These are phyloP conservation scores for Saccharomyces hybrid DNA, from an alignment of 1,139 yeast species.

Conservation along the genomic window DNA sequence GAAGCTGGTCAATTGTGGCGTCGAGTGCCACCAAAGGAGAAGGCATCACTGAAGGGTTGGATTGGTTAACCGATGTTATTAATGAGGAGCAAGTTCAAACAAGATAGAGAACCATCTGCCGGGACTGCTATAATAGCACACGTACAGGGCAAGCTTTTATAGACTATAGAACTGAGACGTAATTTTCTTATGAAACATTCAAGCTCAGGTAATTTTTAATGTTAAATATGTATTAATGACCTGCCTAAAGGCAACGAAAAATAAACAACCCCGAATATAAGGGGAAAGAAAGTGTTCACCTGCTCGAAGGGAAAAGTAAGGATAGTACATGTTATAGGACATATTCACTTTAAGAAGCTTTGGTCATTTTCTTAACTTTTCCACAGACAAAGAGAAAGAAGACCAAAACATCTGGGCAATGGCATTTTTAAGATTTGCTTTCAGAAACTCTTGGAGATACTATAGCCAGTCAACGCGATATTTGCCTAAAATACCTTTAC, in stretches of 20 bases:
- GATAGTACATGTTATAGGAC: not conserved
- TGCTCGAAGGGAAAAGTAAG: not conserved
- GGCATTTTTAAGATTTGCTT: not conserved
- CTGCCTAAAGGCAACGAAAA: not conserved
- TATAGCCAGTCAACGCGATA: not conserved
- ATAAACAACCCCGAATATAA: not conserved
- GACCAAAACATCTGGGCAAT: not conserved
- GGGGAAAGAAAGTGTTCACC: not conserved
- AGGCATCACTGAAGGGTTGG: constrained; percentile 91
- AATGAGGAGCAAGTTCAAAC: constrained; percentile 55
- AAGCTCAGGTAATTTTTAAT: not conserved
- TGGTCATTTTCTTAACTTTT: not conserved
- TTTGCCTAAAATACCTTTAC: not conserved
- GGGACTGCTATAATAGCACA: not conserved
- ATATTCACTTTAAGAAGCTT: not conserved
- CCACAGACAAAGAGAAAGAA: not conserved
- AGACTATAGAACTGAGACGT: not conserved
- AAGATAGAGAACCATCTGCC: not conserved
- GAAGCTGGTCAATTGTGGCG: constrained; percentile 97
- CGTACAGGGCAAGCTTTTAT: not conserved
- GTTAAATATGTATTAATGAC: not conserved
- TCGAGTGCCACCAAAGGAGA: constrained; percentile 94
- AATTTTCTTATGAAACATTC: not conserved
- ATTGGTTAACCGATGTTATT: constrained; percentile 89
- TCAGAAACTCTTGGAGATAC: not conserved